Evolutionary conservation across 2,329 filamentous ascomycete genomes (phyloP), one percentile per base, ranked within the genome.

Genomic region (Cylindrodendrum hubeiense): DNA sequence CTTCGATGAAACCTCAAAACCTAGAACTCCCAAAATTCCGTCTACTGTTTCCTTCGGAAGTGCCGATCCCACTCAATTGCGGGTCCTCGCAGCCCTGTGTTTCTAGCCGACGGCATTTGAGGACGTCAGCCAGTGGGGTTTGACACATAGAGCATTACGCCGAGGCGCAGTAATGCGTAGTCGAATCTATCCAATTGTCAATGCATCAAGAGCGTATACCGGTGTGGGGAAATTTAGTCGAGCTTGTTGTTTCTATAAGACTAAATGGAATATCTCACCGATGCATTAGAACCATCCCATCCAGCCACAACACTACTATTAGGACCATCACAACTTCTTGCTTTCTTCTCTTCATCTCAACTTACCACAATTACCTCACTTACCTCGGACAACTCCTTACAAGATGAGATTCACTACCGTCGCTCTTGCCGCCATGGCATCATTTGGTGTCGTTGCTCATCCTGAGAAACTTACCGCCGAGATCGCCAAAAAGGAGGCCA

Each of bases 361-460:
- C n/a, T 34, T 6, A 5, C 37, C 8, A 8, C 37, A n/a, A 39
- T 19, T n/a, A n/a, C 15, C 17, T 37, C n/a, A n/a, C n/a, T n/a
- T n/a, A n/a, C n/a, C n/a, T n/a, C 37, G 15, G 2, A n/a, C 15
- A 28, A 30, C 13, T 5, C 28, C n/a, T 54, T 37, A 21, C 43
- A 47, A 49, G 13, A 62, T 62, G 59, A 62, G 56, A 34, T 62
- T 62, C 34, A 28, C 43, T 17, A 62, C n/a, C 44, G 30, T 62
- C 17, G 24, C 46, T 22, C 34, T 62, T 24, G 44, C 55, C 15
- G 43, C 44, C 5, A 22, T 46, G 26, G 46, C 59, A 21, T 56
- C 59, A 2, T 13, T 62, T 34, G 52, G 51, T 26, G 59, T 56
- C n/a, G 9, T 56, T 54, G 59, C 59, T 46, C 59, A 62, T 34